Percentiles rank a stretch among this genome's conserved stretches.
phyloP scores from a whole-genome alignment of 2,329 filamentous ascomycete species.

The Colletotrichum liaoningense region DNA sequence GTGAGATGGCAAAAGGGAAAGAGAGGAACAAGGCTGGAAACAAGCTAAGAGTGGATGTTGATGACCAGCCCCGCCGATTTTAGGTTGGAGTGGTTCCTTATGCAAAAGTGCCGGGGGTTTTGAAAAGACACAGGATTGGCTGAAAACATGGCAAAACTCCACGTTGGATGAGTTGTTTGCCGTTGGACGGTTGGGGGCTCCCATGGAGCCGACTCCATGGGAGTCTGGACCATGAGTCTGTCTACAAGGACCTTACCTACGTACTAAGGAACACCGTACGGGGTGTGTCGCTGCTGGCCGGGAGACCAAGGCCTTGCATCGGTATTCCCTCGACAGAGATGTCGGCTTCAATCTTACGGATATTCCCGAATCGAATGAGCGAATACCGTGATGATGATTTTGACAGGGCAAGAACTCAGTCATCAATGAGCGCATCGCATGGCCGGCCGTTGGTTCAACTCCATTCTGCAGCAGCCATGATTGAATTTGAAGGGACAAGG shows the following conservation, averaged over 20 bases:
- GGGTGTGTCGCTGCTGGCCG: neutral
- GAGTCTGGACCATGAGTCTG: neutral
- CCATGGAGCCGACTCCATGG: too few relatives aligned
- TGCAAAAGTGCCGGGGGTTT: neutral
- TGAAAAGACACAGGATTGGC: neutral
- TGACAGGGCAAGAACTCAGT: neutral
- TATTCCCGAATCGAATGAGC: neutral
- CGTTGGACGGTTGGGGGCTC: neutral
- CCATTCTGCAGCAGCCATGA: neutral
- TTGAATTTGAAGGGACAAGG: too few relatives aligned
- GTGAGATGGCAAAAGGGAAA: neutral
- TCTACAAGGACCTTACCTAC: too few relatives aligned
- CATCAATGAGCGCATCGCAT: neutral
- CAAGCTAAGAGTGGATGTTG: neutral
- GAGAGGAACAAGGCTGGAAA: neutral
- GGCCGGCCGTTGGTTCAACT: neutral
- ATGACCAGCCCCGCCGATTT: constrained; percentile 1
- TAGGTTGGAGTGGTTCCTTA: neutral
- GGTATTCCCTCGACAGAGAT: too few relatives aligned
- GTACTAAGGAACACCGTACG: too few relatives aligned
- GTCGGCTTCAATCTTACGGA: neutral
- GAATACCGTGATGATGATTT: too few relatives aligned
- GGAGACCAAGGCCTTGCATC: neutral
- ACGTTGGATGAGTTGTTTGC: neutral
- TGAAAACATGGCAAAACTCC: neutral